These are phyloP conservation scores for Fusarium solani-melongenae DNA, from an alignment of 2,329 filamentous ascomycete genomes.

Conservation along the genomic window DNA sequence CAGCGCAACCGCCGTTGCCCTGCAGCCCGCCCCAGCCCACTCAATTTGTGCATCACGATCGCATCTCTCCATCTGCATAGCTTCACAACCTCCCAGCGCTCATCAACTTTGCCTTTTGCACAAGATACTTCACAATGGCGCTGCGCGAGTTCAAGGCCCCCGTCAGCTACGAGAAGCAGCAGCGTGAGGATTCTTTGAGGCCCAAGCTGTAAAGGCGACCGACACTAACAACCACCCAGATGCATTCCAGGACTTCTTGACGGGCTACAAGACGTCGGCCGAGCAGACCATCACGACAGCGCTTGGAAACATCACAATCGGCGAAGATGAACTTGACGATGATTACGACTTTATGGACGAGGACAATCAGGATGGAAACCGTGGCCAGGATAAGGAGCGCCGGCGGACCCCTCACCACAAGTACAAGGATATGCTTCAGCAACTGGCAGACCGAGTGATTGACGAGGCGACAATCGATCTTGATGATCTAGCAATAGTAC, in stretches of 20 bases:
- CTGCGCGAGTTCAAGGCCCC: conserved; percentile 81
- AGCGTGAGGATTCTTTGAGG: conserved; percentile 66
- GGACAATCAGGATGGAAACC: conserved; percentile 69
- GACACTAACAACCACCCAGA: conserved; percentile 58
- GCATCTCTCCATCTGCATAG: conserved; percentile 28
- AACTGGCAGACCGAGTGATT: conserved; percentile 82
- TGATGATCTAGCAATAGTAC: conserved; percentile 83
- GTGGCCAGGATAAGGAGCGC: conserved; percentile 61
- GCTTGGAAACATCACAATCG: conserved; percentile 85
- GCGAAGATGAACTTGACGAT: conserved; percentile 87
- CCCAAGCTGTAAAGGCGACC: conserved; percentile 7
- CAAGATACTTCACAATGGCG: conserved; percentile 71
- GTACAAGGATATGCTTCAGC: conserved; percentile 88
- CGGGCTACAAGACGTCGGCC: conserved; percentile 84
- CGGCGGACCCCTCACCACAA: conserved; percentile 76
- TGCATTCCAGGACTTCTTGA: conserved; percentile 88
- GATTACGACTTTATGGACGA: conserved; percentile 96
- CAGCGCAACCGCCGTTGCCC: conserved; percentile 38
- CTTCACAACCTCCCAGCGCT: conserved; percentile 27
- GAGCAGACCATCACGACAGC: conserved; percentile 81
- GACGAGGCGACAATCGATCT: conserved; percentile 87
- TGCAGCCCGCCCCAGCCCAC: conserved; percentile 45
- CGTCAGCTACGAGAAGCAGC: conserved; percentile 89
- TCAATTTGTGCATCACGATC: conserved; percentile 46
- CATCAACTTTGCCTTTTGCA: conserved; percentile 27